Percentiles rank a stretch among this genome's conserved stretches.
These are phyloP conservation scores for Paecilomyces sp. DNA, from an alignment of 2,329 filamentous ascomycete species.

Conservation along the genomic window DNA sequence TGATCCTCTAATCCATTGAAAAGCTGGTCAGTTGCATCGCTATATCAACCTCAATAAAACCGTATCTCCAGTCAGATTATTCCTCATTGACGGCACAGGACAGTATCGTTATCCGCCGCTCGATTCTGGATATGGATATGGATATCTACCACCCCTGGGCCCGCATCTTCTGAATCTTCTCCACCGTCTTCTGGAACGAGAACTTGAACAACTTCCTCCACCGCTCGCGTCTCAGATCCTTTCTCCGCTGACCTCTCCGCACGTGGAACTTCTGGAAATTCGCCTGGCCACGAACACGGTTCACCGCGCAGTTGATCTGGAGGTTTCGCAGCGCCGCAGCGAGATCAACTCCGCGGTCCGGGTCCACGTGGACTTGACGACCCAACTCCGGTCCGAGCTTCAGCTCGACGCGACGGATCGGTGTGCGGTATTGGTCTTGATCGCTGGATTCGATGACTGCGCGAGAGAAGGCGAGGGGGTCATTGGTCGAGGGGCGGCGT, in stretches of 20 bases:
- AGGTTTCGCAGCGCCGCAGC: slow-evolving; percentile 19
- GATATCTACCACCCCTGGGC: slow-evolving; percentile 38
- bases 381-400: slow-evolving; percentile 32
- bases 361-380: slow-evolving; percentile 27
- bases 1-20: not conserved
- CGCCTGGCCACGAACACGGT: slow-evolving; percentile 25
- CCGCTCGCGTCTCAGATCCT: slow-evolving; percentile 29
- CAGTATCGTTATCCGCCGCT: not conserved
- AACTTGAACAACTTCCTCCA: slow-evolving; percentile 40
- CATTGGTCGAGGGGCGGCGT: not conserved
- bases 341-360: slow-evolving; percentile 25
- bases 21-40: not conserved
- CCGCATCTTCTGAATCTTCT: slow-evolving; percentile 37
- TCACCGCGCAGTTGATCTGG: slow-evolving; percentile 18
- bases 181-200: slow-evolving; percentile 36
- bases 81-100: not conserved
- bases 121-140: not conserved
- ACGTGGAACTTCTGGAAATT: slow-evolving; percentile 34
- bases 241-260: slow-evolving; percentile 33
- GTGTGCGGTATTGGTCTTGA: slow-evolving; percentile 11
- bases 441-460: slow-evolving; percentile 12
- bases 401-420: slow-evolving; percentile 20
- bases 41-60: not conserved
- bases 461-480: slow-evolving; percentile 12
- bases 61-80: not conserved